These are phyloP conservation scores for Capsicum baccatum DNA, from an alignment of 257 asterid genomes.

Conservation along the genomic window DNA sequence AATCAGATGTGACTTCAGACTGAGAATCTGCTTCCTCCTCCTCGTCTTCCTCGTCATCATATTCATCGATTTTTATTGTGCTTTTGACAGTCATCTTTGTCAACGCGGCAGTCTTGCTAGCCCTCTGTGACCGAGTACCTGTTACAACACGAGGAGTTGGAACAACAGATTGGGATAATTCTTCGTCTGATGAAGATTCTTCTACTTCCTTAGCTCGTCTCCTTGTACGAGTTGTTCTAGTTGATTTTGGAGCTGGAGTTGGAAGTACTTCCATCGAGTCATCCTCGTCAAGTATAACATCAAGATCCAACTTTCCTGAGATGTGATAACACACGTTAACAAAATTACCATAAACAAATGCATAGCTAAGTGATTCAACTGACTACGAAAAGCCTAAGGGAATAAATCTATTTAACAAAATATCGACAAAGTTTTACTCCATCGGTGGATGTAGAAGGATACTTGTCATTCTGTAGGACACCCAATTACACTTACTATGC, in stretches of 20 bases:
- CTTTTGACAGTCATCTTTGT: slow-evolving; percentile 59
- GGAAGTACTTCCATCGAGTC: slow-evolving; percentile 58
- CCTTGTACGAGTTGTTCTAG: slow-evolving; percentile 52
- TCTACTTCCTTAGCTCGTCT: slow-evolving; percentile 57
- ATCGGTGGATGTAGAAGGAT: not conserved
- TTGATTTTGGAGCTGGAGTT: slow-evolving; percentile 72
- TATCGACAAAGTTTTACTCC: not conserved
- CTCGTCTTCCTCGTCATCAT: slow-evolving; percentile 44
- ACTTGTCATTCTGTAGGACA: not conserved
- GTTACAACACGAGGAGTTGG: slow-evolving; percentile 50
- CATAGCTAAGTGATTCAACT: not conserved
- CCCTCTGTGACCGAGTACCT: slow-evolving; percentile 77
- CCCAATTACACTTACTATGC: not conserved
- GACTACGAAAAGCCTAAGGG: too few species aligned
- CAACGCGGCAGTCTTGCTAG: slow-evolving; percentile 91
- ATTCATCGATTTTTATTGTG: slow-evolving; percentile 56
- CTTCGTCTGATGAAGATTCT: slow-evolving; percentile 65
- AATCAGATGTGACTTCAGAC: slow-evolving; percentile 72
- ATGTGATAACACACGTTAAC: not conserved
- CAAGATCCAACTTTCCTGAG: slow-evolving; percentile 66
- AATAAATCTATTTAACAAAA: not conserved
- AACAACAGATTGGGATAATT: slow-evolving; percentile 60
- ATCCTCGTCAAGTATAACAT: slow-evolving; percentile 50
- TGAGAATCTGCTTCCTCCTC: slow-evolving; percentile 51
- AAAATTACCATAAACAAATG: not conserved